A percentile compares a stretch with the other conserved stretches of the same genome.
Evolutionary conservation across 208 protist species (phyloP).

Genomic region (Endotrypanum monterogeii): DNA sequence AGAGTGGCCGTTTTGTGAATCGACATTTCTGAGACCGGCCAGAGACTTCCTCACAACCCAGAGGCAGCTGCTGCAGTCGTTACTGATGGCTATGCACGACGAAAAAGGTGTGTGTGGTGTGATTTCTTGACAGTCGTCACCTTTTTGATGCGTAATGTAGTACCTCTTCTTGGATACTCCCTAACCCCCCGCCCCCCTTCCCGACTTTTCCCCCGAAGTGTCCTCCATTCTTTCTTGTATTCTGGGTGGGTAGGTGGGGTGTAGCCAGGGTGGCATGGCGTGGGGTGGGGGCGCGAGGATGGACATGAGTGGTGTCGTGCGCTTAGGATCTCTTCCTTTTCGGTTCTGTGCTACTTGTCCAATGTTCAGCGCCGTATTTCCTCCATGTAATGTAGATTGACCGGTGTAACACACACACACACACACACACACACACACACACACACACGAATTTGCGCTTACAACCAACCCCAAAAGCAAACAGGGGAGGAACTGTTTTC

Average conservation of each 20-base stretch:
- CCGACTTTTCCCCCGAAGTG: background rate
- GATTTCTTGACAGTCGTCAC: background rate
- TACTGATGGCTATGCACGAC: background rate
- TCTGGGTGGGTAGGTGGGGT: background rate
- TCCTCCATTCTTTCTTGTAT: too few species aligned
- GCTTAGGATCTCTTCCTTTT: background rate
- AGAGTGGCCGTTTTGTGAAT: background rate
- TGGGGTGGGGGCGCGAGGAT: background rate
- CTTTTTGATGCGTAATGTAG: background rate
- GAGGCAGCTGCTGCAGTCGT: constrained; percentile 6
- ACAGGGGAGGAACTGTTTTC: too few species aligned
- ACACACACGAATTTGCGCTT: too few species aligned
- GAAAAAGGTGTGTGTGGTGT: background rate
- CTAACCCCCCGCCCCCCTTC: too few species aligned
- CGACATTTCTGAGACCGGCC: background rate
- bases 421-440: background rate
- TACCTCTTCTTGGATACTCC: background rate
- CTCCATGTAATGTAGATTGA: background rate
- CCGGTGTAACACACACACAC: background rate
- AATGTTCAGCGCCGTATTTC: background rate
- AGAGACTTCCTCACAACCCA: constrained; percentile 10
- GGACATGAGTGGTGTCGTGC: background rate
- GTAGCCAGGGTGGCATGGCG: too few species aligned
- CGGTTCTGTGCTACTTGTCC: background rate
- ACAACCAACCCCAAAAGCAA: too few species aligned